Percentiles rank a stretch among this genome's conserved stretches.
phyloP scores from a whole-genome alignment of 192 early-diverging fungal genomes.

The Haplosporangium gracile region DNA sequence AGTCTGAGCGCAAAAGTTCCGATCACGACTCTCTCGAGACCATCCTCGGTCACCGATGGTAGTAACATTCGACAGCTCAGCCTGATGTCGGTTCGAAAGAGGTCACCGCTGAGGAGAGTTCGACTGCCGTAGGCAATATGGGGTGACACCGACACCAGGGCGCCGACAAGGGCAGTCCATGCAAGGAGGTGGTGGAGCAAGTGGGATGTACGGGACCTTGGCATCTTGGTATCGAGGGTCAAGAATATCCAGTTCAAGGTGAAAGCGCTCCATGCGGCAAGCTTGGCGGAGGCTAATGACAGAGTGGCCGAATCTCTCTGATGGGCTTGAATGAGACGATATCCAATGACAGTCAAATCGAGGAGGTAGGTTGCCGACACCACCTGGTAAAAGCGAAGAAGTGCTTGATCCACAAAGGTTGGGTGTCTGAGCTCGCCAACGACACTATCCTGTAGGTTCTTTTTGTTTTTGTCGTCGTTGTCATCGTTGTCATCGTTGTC shows the following conservation, averaged over 20 bases:
- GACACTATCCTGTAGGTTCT: background rate
- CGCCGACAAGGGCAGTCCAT: constrained; percentile 11
- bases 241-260: constrained; percentile 4
- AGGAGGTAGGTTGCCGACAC: background rate
- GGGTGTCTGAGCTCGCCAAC: background rate
- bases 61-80: background rate
- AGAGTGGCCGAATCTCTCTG: background rate
- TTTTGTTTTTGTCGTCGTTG: background rate
- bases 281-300: background rate
- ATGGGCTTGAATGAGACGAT: background rate
- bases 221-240: background rate
- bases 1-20: background rate
- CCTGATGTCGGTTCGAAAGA: background rate
- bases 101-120: background rate
- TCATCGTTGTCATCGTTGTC: background rate
- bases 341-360: constrained; percentile 8
- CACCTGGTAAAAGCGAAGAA: constrained; percentile 4
- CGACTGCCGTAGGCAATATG: background rate
- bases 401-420: background rate
- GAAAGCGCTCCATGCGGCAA: background rate
- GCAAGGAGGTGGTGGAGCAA: background rate
- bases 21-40: background rate
- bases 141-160: background rate
- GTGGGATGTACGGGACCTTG: background rate
- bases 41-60: background rate